These are phyloP conservation scores for Paramecium sexaurelia DNA, from an alignment of 73 alveolate genomes.

Conservation along the genomic window DNA sequence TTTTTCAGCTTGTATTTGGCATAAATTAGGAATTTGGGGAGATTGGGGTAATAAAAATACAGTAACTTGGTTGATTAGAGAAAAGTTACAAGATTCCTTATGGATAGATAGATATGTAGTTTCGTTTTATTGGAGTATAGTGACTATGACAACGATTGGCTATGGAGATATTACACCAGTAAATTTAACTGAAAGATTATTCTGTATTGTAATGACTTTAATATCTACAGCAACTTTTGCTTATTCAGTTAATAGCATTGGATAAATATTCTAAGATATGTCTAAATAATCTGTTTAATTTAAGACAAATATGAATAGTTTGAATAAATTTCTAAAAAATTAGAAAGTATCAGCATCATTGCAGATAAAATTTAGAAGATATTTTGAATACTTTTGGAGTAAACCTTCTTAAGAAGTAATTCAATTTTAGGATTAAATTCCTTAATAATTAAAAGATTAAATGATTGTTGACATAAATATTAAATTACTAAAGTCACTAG, in stretches of 20 bases:
- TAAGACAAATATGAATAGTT: constrained; percentile 30
- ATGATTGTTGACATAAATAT: constrained; percentile 20
- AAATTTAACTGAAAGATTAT: constrained; percentile 61
- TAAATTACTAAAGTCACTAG: background rate
- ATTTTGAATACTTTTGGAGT: constrained; percentile 51
- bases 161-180: constrained; percentile 71
- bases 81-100: background rate
- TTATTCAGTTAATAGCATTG: constrained; percentile 51
- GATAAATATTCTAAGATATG: constrained; percentile 34
- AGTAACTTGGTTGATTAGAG: constrained; percentile 16
- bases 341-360: background rate
- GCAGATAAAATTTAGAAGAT: background rate
- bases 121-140: constrained; percentile 66
- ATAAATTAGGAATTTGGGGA: background rate
- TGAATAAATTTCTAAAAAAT: background rate
- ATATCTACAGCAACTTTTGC: constrained; percentile 57
- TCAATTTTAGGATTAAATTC: background rate
- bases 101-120: constrained; percentile 28
- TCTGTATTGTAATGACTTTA: constrained; percentile 49
- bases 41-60: constrained; percentile 6
- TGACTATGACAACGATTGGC: constrained; percentile 61
- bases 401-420: constrained; percentile 29
- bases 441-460: background rate
- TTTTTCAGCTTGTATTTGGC: constrained; percentile 32
- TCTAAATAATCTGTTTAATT: constrained; percentile 16